Evolutionary conservation across 163 green algal genomes (phyloP), one percentile per base, ranked within the genome.

Genomic region (Prototheca cutis): DNA sequence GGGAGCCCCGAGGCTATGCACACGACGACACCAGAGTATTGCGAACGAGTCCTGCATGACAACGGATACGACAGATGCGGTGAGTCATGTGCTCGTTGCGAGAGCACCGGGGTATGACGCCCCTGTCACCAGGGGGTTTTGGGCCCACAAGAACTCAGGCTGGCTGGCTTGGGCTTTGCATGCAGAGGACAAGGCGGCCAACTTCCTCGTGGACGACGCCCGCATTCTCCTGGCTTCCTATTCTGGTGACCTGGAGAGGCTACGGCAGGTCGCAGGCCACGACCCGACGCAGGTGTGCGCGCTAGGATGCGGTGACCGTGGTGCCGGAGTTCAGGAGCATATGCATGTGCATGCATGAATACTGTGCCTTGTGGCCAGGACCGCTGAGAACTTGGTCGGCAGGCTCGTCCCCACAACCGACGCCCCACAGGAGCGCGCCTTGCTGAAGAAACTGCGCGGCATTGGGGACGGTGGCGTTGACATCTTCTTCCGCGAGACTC

Each of bases 401-500:
- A 30, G 18, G n/a, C n/a, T 15, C 7, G 7, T 24, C 42, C 10
- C 17, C 10, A 28, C 5, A 8, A 17, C 42, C 42, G 6, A 18
- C 30, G 6, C 18, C 3, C 18, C 23, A 34, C 56, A 72, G 61
- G 65, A 72, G 61, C 60, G 65, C 1, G 23, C 6, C 0, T 36
- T 72, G 36, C 48, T 72, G 23, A 72, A 72, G 31, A 66, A 62
- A 51, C 59, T 72, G 4, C 40, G 29, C 24, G 65, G 65, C n/a
- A 40, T 55, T 2, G 65, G 65, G 19, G 65, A 72, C 24, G 65
- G 65, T 1, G 56, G 33, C 0, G 65, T 67, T 4, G 65, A 72
- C 49, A 72, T 72, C 18, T 72, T 72, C 39, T 72, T 72, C 24
- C 48, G 65, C 18, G 57, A 72, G 48, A 49, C 25, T 6, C 59